A percentile compares a stretch with the other conserved stretches of the same genome.
phyloP scores from a whole-genome alignment of 1,139 yeast genomes.

The Pichia sp. region DNA sequence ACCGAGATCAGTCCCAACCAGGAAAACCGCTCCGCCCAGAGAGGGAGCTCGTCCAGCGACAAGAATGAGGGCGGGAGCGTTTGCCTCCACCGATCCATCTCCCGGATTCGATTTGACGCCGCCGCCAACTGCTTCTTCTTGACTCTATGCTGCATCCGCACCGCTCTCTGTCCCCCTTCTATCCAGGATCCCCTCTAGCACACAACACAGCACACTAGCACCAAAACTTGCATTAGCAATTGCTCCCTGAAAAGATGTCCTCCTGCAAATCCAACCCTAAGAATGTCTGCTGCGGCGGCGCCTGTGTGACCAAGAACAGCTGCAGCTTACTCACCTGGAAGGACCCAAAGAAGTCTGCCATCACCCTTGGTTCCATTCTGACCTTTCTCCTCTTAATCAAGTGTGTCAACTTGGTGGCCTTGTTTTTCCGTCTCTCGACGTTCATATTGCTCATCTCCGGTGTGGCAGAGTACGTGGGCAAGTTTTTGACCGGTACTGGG shows the following conservation, averaged over 20 bases:
- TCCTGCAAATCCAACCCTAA: slow-evolving; percentile 15
- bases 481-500: slow-evolving; percentile 64
- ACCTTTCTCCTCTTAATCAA: slow-evolving; percentile 59
- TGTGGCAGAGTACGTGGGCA: slow-evolving; percentile 65
- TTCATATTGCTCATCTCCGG: slow-evolving; percentile 51
- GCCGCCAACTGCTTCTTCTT: not conserved
- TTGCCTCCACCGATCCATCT: not conserved
- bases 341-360: slow-evolving; percentile 74
- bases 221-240: not conserved
- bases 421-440: slow-evolving; percentile 53
- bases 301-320: slow-evolving; percentile 25
- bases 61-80: not conserved
- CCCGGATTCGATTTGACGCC: not conserved
- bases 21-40: not conserved
- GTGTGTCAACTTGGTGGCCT: slow-evolving; percentile 63
- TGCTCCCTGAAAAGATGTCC: slow-evolving; percentile 5
- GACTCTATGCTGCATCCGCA: not conserved
- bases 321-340: slow-evolving; percentile 66
- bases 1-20: not conserved
- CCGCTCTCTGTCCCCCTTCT: no score
- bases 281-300: slow-evolving; percentile 28
- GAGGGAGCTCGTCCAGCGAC: not conserved
- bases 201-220: no score
- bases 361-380: slow-evolving; percentile 64
- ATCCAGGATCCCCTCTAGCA: no score